phyloP scores from a whole-genome alignment of 2,329 filamentous ascomycete genomes.

The Akanthomyces muscarius region DNA sequence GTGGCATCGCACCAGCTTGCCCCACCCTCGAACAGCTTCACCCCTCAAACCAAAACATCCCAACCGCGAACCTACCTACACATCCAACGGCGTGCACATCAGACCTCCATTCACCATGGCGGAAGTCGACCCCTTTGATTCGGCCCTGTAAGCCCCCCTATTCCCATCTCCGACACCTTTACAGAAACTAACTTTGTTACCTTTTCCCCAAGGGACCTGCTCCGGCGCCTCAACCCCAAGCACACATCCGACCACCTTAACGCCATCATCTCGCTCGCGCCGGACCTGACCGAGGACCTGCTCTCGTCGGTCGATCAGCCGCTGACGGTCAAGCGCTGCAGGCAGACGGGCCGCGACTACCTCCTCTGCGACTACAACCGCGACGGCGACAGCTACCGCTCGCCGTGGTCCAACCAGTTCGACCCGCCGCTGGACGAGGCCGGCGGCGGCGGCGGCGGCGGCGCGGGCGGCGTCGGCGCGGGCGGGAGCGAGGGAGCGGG shows the following conservation, averaged over 20 bases:
- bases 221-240: conserved; percentile 94
- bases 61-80: not conserved
- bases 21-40: conserved; percentile 11
- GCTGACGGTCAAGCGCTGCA: conserved; percentile 79
- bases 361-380: conserved; percentile 99
- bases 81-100: not conserved
- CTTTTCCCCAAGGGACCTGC: conserved; percentile 69
- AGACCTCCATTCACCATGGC: conserved; percentile 35
- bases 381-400: conserved; percentile 95
- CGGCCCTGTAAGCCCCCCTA: conserved; percentile 59
- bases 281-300: conserved; percentile 92
- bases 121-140: conserved; percentile 66
- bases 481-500: conserved; percentile 56
- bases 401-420: conserved; percentile 99
- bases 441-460: conserved; percentile 42
- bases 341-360: conserved; percentile 88
- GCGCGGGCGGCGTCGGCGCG: conserved; percentile 46
- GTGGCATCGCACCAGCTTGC: not conserved
- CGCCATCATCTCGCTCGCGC: conserved; percentile 81
- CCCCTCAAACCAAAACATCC: conserved; percentile 10
- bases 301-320: conserved; percentile 97
- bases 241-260: conserved; percentile 85
- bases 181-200: not conserved
- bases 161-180: conserved; percentile 1
- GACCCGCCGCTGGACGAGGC: conserved; percentile 77